Evolutionary conservation across 352 stramenopile species (phyloP).

Genomic region (Globisporangium nunn): DNA sequence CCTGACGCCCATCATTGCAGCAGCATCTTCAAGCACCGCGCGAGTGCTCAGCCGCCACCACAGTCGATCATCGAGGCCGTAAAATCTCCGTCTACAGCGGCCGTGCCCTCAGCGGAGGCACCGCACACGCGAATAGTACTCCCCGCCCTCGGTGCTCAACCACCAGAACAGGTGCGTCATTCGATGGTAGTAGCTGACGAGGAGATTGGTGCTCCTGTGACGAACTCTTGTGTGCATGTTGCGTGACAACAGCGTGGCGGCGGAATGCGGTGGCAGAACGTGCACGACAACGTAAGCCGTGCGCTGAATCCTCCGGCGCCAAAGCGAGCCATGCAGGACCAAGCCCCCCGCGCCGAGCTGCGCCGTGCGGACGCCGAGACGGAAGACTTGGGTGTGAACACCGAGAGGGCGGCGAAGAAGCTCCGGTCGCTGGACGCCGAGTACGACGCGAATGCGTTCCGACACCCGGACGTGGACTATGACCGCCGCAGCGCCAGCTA

Average conservation of each 20-base stretch:
- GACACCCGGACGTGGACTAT: slow-evolving; percentile 21
- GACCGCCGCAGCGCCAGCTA: slow-evolving; percentile 49
- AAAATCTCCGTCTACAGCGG: neutral
- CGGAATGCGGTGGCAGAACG: slow-evolving; percentile 47
- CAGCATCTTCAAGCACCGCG: slow-evolving; percentile 1
- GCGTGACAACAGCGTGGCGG: slow-evolving; percentile 15
- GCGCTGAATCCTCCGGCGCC: slow-evolving; percentile 20
- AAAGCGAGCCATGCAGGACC: slow-evolving; percentile 2
- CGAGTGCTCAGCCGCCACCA: slow-evolving; percentile 1
- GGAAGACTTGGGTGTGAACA: slow-evolving; percentile 51
- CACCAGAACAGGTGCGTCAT: neutral
- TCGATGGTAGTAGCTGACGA: neutral
- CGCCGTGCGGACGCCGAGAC: slow-evolving; percentile 20
- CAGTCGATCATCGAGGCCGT: neutral
- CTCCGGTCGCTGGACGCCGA: slow-evolving; percentile 67
- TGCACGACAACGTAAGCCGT: slow-evolving; percentile 68
- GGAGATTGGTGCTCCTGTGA: neutral
- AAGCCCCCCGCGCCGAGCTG: slow-evolving; percentile 6
- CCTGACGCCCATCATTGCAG: slow-evolving; percentile 12
- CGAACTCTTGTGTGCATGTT: neutral
- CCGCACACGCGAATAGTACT: neutral
- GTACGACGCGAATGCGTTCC: slow-evolving; percentile 56
- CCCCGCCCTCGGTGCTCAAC: neutral
- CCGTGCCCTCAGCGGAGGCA: neutral
- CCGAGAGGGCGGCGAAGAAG: slow-evolving; percentile 63